Conservation (phyloP, 1,284 basidiomycete genomes). For the Pseudozyma pruni region DNA sequence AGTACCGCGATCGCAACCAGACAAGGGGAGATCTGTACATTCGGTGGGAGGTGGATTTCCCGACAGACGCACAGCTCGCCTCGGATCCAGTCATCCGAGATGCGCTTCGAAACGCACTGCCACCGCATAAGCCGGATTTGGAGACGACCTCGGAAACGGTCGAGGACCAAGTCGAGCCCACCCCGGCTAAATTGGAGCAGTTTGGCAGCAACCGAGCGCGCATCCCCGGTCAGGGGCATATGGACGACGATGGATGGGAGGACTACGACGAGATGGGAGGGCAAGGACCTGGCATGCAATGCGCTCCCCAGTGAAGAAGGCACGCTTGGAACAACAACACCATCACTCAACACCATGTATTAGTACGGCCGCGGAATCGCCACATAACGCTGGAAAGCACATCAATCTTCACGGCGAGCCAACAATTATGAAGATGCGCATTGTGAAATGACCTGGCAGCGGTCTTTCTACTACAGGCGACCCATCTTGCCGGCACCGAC, state of each 20-base stretch:
- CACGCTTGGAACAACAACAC: background rate
- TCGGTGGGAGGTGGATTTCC: slow-evolving; percentile 62
- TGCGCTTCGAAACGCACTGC: slow-evolving; percentile 40
- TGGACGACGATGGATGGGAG: slow-evolving; percentile 50
- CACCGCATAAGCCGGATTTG: slow-evolving; percentile 49
- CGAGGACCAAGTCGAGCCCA: slow-evolving; percentile 40
- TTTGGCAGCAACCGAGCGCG: slow-evolving; percentile 49
- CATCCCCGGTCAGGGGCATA: slow-evolving; percentile 36
- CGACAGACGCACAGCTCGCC: slow-evolving; percentile 49
- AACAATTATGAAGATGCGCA: background rate
- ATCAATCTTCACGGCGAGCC: too few relatives aligned
- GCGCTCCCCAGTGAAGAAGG: slow-evolving; percentile 47
- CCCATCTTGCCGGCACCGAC: slow-evolving; percentile 47
- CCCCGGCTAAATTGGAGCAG: slow-evolving; percentile 35
- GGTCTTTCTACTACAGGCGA: slow-evolving; percentile 29
- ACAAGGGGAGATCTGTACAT: slow-evolving; percentile 60
- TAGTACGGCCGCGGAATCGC: slow-evolving; percentile 4
- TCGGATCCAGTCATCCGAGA: slow-evolving; percentile 26
- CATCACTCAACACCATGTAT: slow-evolving; percentile 23
- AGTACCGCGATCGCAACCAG: slow-evolving; percentile 45
- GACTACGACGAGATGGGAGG: slow-evolving; percentile 44
- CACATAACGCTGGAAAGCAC: too few relatives aligned
- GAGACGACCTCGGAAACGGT: slow-evolving; percentile 32
- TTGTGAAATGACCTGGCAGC: too few relatives aligned
- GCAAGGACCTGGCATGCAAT: slow-evolving; percentile 56